phyloP scores from a whole-genome alignment of 2,329 filamentous ascomycete species.

The Fusarium algeriense region DNA sequence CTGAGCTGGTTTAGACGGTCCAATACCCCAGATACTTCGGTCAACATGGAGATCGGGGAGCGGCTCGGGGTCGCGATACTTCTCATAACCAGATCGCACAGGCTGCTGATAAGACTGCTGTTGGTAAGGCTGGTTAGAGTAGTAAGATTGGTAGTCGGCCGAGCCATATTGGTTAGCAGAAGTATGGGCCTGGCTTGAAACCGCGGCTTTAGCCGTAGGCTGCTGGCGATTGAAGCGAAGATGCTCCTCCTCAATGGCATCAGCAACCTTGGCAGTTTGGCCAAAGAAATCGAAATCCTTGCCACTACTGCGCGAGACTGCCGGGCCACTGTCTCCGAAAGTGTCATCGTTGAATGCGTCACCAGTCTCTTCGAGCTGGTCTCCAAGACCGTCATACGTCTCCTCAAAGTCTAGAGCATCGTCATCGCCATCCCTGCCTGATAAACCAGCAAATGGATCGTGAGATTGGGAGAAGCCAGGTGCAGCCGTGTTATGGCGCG shows the following conservation, averaged over 20 bases:
- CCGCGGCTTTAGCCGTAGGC: constrained; percentile 61
- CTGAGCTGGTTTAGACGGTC: constrained; percentile 62
- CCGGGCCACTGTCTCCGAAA: constrained; percentile 69
- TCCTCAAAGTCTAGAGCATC: constrained; percentile 87
- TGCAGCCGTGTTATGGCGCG: constrained; percentile 74
- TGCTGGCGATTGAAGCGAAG: constrained; percentile 83
- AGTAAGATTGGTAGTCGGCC: constrained; percentile 52
- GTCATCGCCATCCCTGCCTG: constrained; percentile 71
- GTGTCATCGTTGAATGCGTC: constrained; percentile 98
- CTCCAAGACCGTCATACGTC: constrained; percentile 94
- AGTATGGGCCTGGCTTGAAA: constrained; percentile 48
- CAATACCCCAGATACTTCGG: constrained; percentile 90
- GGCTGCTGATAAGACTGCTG: constrained; percentile 62
- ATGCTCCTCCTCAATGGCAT: constrained; percentile 92
- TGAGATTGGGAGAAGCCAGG: constrained; percentile 85
- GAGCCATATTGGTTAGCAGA: constrained; percentile 55
- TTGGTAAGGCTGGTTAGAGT: constrained; percentile 39
- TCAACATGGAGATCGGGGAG: constrained; percentile 93
- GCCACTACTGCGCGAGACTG: constrained; percentile 69
- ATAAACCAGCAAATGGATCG: constrained; percentile 90
- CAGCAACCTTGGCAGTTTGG: constrained; percentile 86
- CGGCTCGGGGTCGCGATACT: constrained; percentile 85
- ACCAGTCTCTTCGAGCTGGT: constrained; percentile 89
- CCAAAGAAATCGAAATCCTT: constrained; percentile 99
- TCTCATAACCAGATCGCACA: constrained; percentile 87